Evolutionary conservation across 345 rosid genomes (phyloP), one percentile per base, ranked within the genome.

Genomic region (Clarkia xantiana): DNA sequence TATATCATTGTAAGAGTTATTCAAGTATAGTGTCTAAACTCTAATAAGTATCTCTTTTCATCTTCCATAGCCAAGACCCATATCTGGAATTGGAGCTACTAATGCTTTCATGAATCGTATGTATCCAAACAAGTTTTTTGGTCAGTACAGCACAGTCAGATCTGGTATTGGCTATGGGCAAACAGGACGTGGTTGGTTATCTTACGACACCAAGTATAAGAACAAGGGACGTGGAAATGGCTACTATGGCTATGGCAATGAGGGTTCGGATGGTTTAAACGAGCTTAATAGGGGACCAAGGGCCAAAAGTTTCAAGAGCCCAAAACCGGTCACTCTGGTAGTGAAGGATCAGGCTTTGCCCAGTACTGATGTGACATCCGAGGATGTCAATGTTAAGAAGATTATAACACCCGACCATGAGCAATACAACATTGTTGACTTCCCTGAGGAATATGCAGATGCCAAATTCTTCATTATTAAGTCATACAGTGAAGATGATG

Each of bases 401-500:
- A 54, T 50, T 49, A 52, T 49, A 25, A 55, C 56, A 65, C 85
- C 82, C 19, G 86, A 78, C 49, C 59, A 67, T 10, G 88, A 77
- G 25, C 84, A 67, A 54, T 86, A 82, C 65, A 90, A 86, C 60
- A 63, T 47, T 51, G 77, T 58, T 46, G 88, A 90, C 62, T 86
- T 90, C 47, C 76, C 80, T 2, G 83, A 71, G 61, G 86, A 72
- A 2, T 79, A 79, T 45, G 13, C 45, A 0, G 75, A 80, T 59
- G 95, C 97, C 12, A 86, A 82, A 64, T 79, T 80, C 72, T 90
- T 82, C 62, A 67, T 90, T 15, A 86, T 90, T 42, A 90, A 90
- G 75, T 90, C 97, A 0, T 90, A 90, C 61, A 90, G 95, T n/a
- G 97, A 90, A 62, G 97, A 86, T 69, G 97, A 90, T 74, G 86